Evolutionary conservation across 225 moss, liverwort and hornwort species (phyloP).

Genomic region (Pseudisothecium myosuroides): DNA sequence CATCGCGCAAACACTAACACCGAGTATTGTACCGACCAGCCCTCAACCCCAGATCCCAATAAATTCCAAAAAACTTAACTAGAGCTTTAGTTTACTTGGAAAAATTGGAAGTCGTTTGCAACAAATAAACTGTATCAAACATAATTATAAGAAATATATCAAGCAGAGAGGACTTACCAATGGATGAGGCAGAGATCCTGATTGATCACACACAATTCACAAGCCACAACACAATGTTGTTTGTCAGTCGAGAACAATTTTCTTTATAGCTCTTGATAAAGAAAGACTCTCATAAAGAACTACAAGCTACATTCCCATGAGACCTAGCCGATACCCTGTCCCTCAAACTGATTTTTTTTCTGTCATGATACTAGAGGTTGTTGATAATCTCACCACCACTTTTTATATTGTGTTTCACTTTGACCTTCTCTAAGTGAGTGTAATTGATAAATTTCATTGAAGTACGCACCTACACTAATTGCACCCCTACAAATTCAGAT

Average conservation of each 20-base stretch:
- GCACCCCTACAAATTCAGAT: background rate
- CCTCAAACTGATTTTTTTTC: background rate
- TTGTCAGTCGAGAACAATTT: background rate
- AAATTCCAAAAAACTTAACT: background rate
- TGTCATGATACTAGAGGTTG: background rate
- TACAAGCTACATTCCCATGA: too few relatives aligned
- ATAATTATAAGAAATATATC: background rate
- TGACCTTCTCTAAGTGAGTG: background rate
- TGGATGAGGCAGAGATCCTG: conserved; percentile 92
- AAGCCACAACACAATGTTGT: background rate
- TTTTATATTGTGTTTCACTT: background rate
- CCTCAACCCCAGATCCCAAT: background rate
- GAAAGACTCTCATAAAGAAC: background rate
- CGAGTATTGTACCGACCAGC: background rate
- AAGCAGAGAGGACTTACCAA: conserved; percentile 27
- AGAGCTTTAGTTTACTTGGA: background rate
- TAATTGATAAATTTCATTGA: background rate
- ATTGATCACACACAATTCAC: background rate
- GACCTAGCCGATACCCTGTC: background rate
- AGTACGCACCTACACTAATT: background rate
- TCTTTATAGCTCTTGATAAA: background rate
- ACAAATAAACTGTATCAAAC: background rate
- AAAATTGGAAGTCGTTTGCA: background rate
- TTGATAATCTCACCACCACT: background rate
- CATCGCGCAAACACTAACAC: background rate